Percentiles rank a stretch among this genome's conserved stretches.
These are phyloP conservation scores for Arthrobotrys sinensis DNA, from an alignment of 2,329 filamentous ascomycete species.

Conservation along the genomic window DNA sequence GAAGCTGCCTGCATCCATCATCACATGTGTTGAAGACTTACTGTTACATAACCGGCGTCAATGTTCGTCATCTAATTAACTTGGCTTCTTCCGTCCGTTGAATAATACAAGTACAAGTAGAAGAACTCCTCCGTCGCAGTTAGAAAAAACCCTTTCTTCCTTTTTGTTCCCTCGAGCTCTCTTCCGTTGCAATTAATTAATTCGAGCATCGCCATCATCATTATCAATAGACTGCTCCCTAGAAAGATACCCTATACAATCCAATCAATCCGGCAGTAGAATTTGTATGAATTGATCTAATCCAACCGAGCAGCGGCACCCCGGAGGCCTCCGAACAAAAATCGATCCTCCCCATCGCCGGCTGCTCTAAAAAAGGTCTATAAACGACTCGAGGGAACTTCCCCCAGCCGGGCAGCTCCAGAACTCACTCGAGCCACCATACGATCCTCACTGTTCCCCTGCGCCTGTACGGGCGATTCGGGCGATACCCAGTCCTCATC, in stretches of 20 bases:
- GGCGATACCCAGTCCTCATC: conserved; percentile 56
- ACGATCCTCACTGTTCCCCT: conserved; percentile 56
- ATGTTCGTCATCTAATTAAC: too few species aligned
- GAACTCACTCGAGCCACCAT: conserved; percentile 45
- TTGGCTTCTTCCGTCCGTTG: too few species aligned
- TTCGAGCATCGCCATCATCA: not conserved
- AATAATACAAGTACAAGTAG: too few species aligned
- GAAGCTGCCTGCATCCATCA: not conserved
- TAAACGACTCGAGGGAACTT: conserved; percentile 4
- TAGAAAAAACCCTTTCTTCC: not conserved
- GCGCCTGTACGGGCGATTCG: conserved; percentile 59
- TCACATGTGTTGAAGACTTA: not conserved
- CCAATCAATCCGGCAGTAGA: too few species aligned
- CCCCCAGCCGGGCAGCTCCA: conserved; percentile 56
- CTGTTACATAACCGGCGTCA: not conserved
- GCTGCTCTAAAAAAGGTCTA: not conserved
- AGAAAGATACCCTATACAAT: not conserved
- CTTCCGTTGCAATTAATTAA: not conserved
- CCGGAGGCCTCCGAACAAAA: conserved; percentile 6
- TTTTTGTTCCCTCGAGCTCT: not conserved
- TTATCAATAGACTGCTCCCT: not conserved
- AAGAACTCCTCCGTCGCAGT: too few species aligned
- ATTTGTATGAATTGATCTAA: too few species aligned
- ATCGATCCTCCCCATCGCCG: conserved; percentile 1
- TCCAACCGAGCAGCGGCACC: not conserved